A percentile compares a stretch with the other conserved stretches of the same genome.
Conservation (phyloP, 306 rosid species). For the Begonia loranthoides region DNA sequence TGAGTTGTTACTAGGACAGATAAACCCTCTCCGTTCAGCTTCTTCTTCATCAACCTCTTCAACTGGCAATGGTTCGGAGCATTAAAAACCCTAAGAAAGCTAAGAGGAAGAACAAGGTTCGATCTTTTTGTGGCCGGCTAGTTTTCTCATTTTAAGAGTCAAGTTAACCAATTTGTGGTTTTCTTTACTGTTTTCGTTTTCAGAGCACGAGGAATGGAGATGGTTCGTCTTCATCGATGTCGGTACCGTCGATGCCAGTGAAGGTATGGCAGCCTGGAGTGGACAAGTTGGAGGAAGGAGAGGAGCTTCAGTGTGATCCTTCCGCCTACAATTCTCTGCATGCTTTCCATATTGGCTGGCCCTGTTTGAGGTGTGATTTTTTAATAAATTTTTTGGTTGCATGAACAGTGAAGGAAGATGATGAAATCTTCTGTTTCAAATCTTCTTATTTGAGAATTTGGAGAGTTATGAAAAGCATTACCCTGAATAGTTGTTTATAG, state of each 20-base stretch:
- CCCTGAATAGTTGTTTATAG: too few species aligned
- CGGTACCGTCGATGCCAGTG: slow-evolving; percentile 40
- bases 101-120: slow-evolving; percentile 68
- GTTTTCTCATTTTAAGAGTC: too few species aligned
- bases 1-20: too few species aligned
- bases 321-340: slow-evolving; percentile 92
- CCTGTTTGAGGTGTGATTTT: slow-evolving; percentile 57
- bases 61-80: slow-evolving; percentile 48
- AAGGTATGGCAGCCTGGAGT: slow-evolving; percentile 98
- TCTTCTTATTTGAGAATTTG: too few species aligned
- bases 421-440: too few species aligned
- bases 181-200: background rate
- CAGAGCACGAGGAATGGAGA: slow-evolving; percentile 44
- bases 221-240: slow-evolving; percentile 44
- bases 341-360: slow-evolving; percentile 84
- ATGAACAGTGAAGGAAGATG: too few species aligned
- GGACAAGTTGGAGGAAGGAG: slow-evolving; percentile 87
- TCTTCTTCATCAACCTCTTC: background rate
- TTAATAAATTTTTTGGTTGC: too few species aligned
- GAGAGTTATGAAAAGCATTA: too few species aligned
- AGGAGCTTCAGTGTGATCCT: slow-evolving; percentile 93
- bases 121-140: background rate
- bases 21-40: too few species aligned
- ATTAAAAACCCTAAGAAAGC: slow-evolving; percentile 57
- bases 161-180: too few species aligned